Evolutionary conservation across 225 moss, liverwort and hornwort species (phyloP), one percentile per base, ranked within the genome.

Genomic region (Pseudoscleropodium purum): DNA sequence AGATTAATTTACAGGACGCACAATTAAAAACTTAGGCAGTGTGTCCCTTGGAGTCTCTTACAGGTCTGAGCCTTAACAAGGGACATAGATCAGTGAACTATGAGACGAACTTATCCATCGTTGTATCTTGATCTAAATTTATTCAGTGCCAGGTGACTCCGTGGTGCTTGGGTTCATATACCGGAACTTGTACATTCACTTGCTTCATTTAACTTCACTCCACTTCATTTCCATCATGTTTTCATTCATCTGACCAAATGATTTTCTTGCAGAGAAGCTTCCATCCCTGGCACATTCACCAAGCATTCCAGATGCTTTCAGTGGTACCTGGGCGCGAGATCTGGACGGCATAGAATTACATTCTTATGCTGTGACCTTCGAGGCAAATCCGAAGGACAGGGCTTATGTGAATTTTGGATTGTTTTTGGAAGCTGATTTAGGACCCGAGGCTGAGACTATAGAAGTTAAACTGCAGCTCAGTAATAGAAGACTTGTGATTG

Each of bases 361-460:
- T 92, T 91, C 85, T 64, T 99, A 95, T 91, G 80, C 86, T 36
- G 87, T 99, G 77, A 89, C 88, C 68, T 92, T 99, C 67, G 91
- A 91, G 84, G 95, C 99, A 34, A 94, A 88, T 90, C 97, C 97
- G 41, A 90, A 90, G 60, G 97, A 97, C 84, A 91, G 97, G 85
- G 94, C 77, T 27, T 99, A 99, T 91, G 96, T 97, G 66, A 93
- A 92, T 64, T 95, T 97, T 91, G 97, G 95, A 87, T 91, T 99
- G 57, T 99, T 95, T 91, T 85, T 99, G 52, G 95, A 95, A 91
- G 77, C 86, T 60, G 93, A 95, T 69, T 90, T 99, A 89, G 97
- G 95, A 83, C 88, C 91, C 23, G 88, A 94, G 79, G 91, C 91
- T 74, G 95, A 87, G 78, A 64, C 72, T 64, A 78, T 91, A 75